A percentile compares a stretch with the other conserved stretches of the same genome.
Evolutionary conservation across 2,329 filamentous ascomycete species (phyloP).

Genomic region (Orbilia ellipsospora): DNA sequence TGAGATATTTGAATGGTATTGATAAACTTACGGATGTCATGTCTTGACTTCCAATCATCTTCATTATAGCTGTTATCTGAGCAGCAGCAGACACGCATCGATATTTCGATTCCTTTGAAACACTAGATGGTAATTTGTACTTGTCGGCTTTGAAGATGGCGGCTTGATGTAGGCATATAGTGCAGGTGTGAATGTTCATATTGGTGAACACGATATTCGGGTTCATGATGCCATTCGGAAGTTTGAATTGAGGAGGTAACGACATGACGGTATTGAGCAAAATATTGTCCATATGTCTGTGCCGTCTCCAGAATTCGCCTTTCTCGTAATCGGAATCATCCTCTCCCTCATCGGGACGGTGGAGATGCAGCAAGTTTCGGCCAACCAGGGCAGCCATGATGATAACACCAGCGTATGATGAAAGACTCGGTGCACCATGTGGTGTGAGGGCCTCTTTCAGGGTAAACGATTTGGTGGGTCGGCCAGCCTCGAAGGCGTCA

Average conservation of each 20-base stretch:
- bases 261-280: conserved; percentile 86
- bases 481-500: conserved; percentile 83
- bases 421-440: conserved; percentile 77
- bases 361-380: conserved; percentile 87
- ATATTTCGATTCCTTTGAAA: conserved; percentile 89
- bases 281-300: conserved; percentile 88
- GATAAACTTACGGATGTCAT: conserved; percentile 75
- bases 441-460: conserved; percentile 77
- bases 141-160: conserved; percentile 98
- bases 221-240: conserved; percentile 79
- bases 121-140: conserved; percentile 78
- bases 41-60: conserved; percentile 90
- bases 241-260: conserved; percentile 81
- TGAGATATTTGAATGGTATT: neutral
- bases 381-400: conserved; percentile 91
- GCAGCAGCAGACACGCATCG: conserved; percentile 92
- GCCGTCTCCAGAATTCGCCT: conserved; percentile 94
- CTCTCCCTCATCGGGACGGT: conserved; percentile 84
- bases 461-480: conserved; percentile 76
- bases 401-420: conserved; percentile 81
- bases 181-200: conserved; percentile 96
- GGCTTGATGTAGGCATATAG: conserved; percentile 96
- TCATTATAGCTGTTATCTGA: conserved; percentile 94
- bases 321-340: conserved; percentile 82
- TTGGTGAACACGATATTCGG: conserved; percentile 93